phyloP scores from a whole-genome alignment of 148 eudicot species.

The Selenicereus undatus region DNA sequence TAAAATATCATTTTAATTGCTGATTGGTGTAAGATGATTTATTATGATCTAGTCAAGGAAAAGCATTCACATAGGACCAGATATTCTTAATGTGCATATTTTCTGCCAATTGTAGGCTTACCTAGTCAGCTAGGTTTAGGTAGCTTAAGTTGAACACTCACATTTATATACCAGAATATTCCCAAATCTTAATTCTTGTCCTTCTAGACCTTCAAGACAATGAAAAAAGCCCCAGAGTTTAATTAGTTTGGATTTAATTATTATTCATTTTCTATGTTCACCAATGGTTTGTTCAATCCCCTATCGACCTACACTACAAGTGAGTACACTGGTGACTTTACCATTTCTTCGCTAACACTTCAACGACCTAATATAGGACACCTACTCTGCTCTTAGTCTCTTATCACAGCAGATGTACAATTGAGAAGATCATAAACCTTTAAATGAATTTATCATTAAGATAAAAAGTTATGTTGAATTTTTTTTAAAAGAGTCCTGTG shows the following conservation, averaged over 20 bases:
- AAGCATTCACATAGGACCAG: not conserved
- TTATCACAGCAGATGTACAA: too few species aligned
- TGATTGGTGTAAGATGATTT: not conserved
- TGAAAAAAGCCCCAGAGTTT: not conserved
- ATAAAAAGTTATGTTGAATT: too few species aligned
- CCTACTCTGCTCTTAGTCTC: not conserved
- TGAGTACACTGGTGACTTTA: not conserved
- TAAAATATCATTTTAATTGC: not conserved
- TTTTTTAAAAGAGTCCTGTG: too few species aligned
- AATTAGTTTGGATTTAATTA: not conserved
- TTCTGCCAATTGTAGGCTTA: not conserved
- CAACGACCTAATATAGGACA: not conserved
- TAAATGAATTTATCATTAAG: too few species aligned
- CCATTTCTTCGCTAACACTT: too few species aligned
- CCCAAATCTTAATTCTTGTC: not conserved
- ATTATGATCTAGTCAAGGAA: conserved; percentile 6
- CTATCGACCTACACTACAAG: too few species aligned
- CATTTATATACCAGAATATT: not conserved
- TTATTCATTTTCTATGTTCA: not conserved
- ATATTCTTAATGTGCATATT: not conserved
- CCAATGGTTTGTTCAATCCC: not conserved
- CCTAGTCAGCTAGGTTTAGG: not conserved
- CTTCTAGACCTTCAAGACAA: not conserved
- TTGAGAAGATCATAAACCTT: not conserved
- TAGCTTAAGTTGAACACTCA: not conserved